A percentile compares a stretch with the other conserved stretches of the same genome.
phyloP scores from a whole-genome alignment of 192 early-diverging fungal species.

The Gryganskiella cystojenkinii region DNA sequence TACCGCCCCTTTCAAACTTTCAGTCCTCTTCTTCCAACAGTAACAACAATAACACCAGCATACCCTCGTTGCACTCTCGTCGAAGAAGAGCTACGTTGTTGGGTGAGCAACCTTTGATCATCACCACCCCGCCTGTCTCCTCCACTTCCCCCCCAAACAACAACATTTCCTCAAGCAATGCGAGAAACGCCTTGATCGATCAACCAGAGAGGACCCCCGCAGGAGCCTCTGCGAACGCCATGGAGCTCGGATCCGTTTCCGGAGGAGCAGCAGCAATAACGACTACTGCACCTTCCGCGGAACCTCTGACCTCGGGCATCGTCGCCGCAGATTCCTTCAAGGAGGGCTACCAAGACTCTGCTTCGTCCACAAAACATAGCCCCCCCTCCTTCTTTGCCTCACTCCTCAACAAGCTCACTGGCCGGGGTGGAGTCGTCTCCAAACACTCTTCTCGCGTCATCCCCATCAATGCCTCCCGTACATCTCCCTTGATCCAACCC shows the following conservation, averaged over 20 bases:
- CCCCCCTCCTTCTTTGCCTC: conserved; percentile 10
- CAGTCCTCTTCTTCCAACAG: no score
- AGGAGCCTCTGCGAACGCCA: conserved; percentile 4
- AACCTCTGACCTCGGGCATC: not conserved
- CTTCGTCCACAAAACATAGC: not conserved
- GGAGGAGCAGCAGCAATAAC: conserved; percentile 7
- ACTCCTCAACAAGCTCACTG: conserved; percentile 8
- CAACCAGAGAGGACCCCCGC: conserved; percentile 25
- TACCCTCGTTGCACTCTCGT: conserved; percentile 37
- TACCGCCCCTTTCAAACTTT: no score
- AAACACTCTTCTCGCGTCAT: conserved; percentile 28
- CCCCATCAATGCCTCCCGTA: conserved; percentile 27
- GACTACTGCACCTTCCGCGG: conserved; percentile 11
- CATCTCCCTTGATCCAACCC: conserved; percentile 51
- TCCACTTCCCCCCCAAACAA: not conserved
- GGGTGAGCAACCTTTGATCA: conserved; percentile 36
- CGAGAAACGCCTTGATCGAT: conserved; percentile 29
- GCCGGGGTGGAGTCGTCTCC: conserved; percentile 17
- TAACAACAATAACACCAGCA: not conserved
- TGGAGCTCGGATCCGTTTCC: conserved; percentile 40
- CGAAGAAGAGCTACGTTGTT: conserved; percentile 40
- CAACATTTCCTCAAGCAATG: not conserved
- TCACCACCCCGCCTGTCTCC: conserved; percentile 9
- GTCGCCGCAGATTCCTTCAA: conserved; percentile 8
- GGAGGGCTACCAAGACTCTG: not conserved